Evolutionary conservation across 2,329 filamentous ascomycete species (phyloP), one percentile per base, ranked within the genome.

Genomic region (Diaporthe aspalathi): DNA sequence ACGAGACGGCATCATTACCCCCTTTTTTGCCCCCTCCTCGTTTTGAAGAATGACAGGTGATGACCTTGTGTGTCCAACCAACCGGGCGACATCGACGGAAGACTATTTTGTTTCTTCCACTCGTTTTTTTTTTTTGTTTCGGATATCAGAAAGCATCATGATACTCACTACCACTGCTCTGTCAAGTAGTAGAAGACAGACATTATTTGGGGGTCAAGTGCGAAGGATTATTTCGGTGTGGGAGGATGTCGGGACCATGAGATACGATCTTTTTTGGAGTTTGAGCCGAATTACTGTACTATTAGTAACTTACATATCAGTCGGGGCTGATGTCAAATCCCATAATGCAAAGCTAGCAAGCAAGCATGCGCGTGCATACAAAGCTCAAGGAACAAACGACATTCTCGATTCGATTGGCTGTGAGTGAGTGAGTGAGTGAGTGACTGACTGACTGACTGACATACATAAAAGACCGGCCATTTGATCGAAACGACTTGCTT

Each of bases 271-370:
- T 69, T 47, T 16, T 45, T 6, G 14, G 57, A 49, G n/a, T n/a
- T n/a, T n/a, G n/a, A n/a, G 60, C 50, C 29, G 24, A 35, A 52
- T 29, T 52, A 66, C 53, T 72, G 70, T 72, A 70, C 53, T 32
- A 70, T 60, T 40, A 70, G n/a, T n/a, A 38, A 38, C 45, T 54
- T 29, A 60, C 24, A 50, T 45, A 66, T 53, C 57, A 29, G 35
- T 45, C n/a, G 52, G 56, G 27, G 27, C 38, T 56, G 50, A 45
- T 47, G n/a, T 20, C 27, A 40, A 49, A 35, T 27, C 9, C 20
- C 4, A 63, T 49, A 65, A 52, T 35, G 45, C 38, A 35, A 45
- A 22, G 50, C 63, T 62, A 38, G 24, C 29, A 54, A 49, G 45
- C 24, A 32, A 32, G 32, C 32, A 32, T 32, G 5, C 5, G 32